Percentiles rank a stretch among this genome's conserved stretches.
phyloP scores from a whole-genome alignment of 225 moss, liverwort and hornwort genomes.

The Sphagnum contortum region DNA sequence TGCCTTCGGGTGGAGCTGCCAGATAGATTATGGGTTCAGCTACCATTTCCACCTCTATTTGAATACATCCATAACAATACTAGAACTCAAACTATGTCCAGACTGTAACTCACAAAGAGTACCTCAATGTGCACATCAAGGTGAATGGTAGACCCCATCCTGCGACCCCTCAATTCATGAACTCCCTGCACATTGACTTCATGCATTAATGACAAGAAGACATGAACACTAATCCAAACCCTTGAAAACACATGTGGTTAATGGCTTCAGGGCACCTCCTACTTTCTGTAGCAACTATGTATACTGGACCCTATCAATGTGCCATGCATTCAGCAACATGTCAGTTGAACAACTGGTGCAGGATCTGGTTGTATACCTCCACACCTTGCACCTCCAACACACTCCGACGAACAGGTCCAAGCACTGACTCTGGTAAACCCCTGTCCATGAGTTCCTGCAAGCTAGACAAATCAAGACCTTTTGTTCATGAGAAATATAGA shows the following conservation, averaged over 20 bases:
- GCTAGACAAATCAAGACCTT: conserved; percentile 19
- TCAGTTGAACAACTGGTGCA: too few relatives aligned
- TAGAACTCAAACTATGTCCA: too few relatives aligned
- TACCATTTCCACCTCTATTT: too few relatives aligned
- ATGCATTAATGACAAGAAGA: background rate
- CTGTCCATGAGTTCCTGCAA: conserved; percentile 91
- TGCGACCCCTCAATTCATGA: conserved; percentile 84
- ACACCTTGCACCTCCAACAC: conserved; percentile 72
- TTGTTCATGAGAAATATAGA: background rate
- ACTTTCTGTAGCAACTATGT: too few relatives aligned
- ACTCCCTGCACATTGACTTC: conserved; percentile 44
- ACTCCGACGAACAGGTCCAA: conserved; percentile 70
- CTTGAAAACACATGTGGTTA: too few relatives aligned
- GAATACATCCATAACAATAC: too few relatives aligned
- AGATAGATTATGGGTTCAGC: too few relatives aligned
- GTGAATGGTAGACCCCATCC: conserved; percentile 88
- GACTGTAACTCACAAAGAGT: background rate
- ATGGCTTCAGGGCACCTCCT: too few relatives aligned
- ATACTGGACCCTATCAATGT: too few relatives aligned
- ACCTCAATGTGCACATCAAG: conserved; percentile 96
- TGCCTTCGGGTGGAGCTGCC: too few relatives aligned
- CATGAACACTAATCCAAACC: background rate
- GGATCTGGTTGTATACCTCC: conserved; percentile 42
- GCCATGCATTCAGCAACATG: too few relatives aligned
- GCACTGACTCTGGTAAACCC: conserved; percentile 67